A percentile compares a stretch with the other conserved stretches of the same genome.
Conservation (phyloP, 495 filamentous ascomycete species). For the Viridothelium virens region DNA sequence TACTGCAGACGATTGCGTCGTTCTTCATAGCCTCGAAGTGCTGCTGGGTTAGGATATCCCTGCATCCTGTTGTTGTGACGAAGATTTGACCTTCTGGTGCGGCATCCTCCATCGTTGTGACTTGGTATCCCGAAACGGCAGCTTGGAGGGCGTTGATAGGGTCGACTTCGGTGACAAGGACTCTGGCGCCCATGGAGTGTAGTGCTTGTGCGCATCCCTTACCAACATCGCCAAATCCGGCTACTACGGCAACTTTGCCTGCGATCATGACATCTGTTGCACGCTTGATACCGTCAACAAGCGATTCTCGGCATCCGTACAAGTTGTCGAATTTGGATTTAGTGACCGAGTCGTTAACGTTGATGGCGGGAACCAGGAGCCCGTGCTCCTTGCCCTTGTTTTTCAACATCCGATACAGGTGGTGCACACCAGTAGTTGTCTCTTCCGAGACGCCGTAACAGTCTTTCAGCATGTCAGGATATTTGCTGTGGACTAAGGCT, state of each 20-base stretch:
- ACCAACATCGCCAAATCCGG: slow-evolving; percentile 97
- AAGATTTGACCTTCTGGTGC: slow-evolving; percentile 87
- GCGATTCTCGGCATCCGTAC: slow-evolving; percentile 97
- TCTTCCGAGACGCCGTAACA: slow-evolving; percentile 99
- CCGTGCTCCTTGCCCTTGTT: slow-evolving; percentile 45
- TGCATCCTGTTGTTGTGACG: slow-evolving; percentile 97
- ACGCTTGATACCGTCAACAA: slow-evolving; percentile 99
- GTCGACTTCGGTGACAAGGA: slow-evolving; percentile 94
- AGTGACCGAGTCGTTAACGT: slow-evolving; percentile 98
- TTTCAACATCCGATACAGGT: slow-evolving; percentile 98
- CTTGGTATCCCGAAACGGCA: slow-evolving; percentile 93
- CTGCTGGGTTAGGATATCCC: slow-evolving; percentile 83
- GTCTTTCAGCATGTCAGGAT: slow-evolving; percentile 92
- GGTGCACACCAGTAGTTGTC: slow-evolving; percentile 99
- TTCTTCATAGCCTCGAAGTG: slow-evolving; percentile 98
- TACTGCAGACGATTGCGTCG: slow-evolving; percentile 98
- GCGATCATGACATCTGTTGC: slow-evolving; percentile 99
- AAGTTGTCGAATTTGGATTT: slow-evolving; percentile 99
- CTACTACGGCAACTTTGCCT: slow-evolving; percentile 94
- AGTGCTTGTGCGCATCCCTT: slow-evolving; percentile 97
- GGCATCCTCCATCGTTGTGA: slow-evolving; percentile 96
- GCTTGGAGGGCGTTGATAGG: slow-evolving; percentile 99
- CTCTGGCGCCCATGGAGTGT: slow-evolving; percentile 92
- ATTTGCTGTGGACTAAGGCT: slow-evolving; percentile 91
- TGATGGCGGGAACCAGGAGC: slow-evolving; percentile 91